Base-by-base conservation (phyloP, 2,329 filamentous ascomycete species). In the Arthrocladium fulminans region DNA sequence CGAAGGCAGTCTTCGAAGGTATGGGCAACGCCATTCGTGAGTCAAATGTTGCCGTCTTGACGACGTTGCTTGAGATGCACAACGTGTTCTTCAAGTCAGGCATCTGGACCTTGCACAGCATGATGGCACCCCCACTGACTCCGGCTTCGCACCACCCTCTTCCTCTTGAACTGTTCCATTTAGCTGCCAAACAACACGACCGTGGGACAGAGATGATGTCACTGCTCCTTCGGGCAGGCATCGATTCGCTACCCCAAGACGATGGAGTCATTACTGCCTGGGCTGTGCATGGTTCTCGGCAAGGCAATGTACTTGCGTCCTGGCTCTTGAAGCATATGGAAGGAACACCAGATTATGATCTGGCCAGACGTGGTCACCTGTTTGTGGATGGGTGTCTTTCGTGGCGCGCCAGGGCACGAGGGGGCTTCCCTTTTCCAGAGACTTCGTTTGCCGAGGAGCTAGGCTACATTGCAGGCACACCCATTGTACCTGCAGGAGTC, bases 1-100 rank as follows among this genome's bases (percentile, higher is more conserved):
- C 59, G 2, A 54, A 57, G 2, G 59, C 59, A 0, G 50, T 69
- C 2, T 65, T 69, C n/a, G 51, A 64, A 23, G 69, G 70, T 7
- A 64, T 73, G 41, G 59, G 60, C 22, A 61, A 58, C 2, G 69
- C 70, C 8, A 63, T 73, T 8, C 24, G 57, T 6, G 57, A 63
- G 4, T 50, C 59, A 9, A 65, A 71, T 27, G 24, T 50, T 2
- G 46, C 51, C 3, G 65, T 64, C 0, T 57, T 71, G 3, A 47
- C 56, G 4, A 58, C 57, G 10, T 58, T 72, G 4, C 59, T 71
- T 15, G 67, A 67, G 44, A 54, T 70, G 13, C 41, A 45, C 24
- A 41, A 25, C 13, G 27, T 40, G 7, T 37, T 49, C 29, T 44
- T 44, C 47, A 47, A 47, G 34, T 38, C 44, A 7, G 44, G 44